Evolutionary conservation across 306 rosid genomes (phyloP).

Genomic region (Vigna unguiculata): DNA sequence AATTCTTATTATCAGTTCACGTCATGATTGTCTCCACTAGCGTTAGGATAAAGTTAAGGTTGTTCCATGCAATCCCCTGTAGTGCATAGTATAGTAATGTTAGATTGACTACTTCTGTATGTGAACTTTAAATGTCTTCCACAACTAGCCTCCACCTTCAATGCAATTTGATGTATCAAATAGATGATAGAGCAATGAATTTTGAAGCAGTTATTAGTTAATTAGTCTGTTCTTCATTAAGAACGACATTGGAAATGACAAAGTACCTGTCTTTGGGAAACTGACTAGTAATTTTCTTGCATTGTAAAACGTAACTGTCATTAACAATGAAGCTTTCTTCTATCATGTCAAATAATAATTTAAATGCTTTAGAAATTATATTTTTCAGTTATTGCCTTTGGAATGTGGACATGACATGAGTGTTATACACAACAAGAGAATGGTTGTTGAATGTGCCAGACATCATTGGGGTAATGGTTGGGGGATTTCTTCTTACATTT

Average conservation of each 20-base stretch:
- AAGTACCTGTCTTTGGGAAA: no score
- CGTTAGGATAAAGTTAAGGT: constrained; percentile 6
- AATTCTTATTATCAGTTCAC: constrained; percentile 22
- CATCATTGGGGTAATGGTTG: no score
- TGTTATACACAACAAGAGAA: neutral
- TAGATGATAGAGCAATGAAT: neutral
- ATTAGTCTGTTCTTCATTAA: no score
- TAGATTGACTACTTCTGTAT: neutral
- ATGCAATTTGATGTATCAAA: neutral
- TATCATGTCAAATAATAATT: neutral
- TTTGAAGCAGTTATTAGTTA: no score
- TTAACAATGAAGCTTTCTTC: neutral
- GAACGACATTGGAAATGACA: no score
- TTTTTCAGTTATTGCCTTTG: neutral
- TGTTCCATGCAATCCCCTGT: constrained; percentile 6
- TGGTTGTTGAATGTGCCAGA: no score
- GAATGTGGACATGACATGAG: neutral
- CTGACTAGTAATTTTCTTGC: neutral
- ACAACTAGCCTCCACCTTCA: neutral
- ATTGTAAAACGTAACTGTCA: neutral
- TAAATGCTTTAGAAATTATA: neutral
- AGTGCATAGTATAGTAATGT: neutral
- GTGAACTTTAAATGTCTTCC: constrained; percentile 5
- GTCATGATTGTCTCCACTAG: constrained; percentile 30
- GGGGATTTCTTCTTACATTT: no score